Base-by-base conservation (phyloP, 768 basidiomycete genomes). In the Mycena rosella region DNA sequence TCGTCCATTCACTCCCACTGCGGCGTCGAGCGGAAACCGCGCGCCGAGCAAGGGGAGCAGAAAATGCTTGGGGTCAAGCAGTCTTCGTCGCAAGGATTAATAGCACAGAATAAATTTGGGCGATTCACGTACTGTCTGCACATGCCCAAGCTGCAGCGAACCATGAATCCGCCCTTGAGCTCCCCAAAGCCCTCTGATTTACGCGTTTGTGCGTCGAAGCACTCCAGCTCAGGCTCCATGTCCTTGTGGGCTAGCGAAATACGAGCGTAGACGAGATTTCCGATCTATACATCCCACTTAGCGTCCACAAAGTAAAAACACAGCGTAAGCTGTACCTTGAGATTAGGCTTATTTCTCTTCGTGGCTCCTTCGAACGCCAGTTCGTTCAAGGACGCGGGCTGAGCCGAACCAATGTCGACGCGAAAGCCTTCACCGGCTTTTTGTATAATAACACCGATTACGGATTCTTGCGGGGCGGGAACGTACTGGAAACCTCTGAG, bases 161-260 rank as follows among this genome's bases (percentile, higher is more conserved):
- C 84, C 67, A 98, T 75, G 73, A 97, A 93, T 1, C 97, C 97
- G 10, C 91, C 93, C 70, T 94, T 96, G 40, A 99, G 85, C 72
- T 96, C 96, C 1, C 98, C 98, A 72, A 94, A 98, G 0, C 96
- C 97, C 66, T 95, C 94, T 1, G 96, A 83, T 79, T 98, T 99
- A 69, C 89, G 91, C 27, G 94, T 95, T 72, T 96, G 92, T 2
- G 95, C 94, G 74, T 98, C 95, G 73, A 98, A 95, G 77, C 98
- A 99, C 76, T 98, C 96, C 11, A 99, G 82, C 75, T 99, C 98
- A 1, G 98, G 96, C 60, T 99, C 98, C 94, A 98, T 96, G 77
- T 99, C 96, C 74, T 96, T 94, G 75, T 96, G 95, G 7, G 98
- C 96, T 24, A 97, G 82, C 17, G 96, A 96, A 32, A 99, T 91